Evolutionary conservation across 1,284 basidiomycete genomes (phyloP), one percentile per base, ranked within the genome.

Genomic region (Puccinia horiana): DNA sequence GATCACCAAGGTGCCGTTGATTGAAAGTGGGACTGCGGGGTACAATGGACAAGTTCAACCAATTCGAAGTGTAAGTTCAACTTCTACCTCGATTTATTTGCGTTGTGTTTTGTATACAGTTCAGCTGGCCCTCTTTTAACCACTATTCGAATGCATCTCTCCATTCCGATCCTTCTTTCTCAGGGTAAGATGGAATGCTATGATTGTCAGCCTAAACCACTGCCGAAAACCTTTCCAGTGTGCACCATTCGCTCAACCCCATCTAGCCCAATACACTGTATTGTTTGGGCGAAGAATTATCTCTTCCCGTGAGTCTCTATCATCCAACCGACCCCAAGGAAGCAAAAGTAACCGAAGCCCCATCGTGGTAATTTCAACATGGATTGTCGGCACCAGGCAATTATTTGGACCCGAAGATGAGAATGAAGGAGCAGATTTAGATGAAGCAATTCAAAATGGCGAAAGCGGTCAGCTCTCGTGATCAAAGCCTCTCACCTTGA

Each of bases 271-370:
- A 97, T 99, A 73, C 97, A 99, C 86, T 99, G 96, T 86, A 98
- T 99, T 81, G 96, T 98, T 0, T 99, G 97, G 97, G 95, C 94
- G 44, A 99, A 99, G 87, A 96, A 92, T 84, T 99, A 98, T 88
- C 91, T 99, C n/a, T 91, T 99, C 84, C 92, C 92, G 95, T 95
- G 85, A 86, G 92, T 88, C n/a, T 26, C 16, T 58, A 20, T 0
- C 44, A n/a, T 35, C 82, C 44, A 44, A 44, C 52, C 3, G 40
- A 44, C 65, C 29, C 8, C 40, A 26, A 35, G 52, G 20, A 12
- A 26, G 54, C 8, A 65, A 52, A 20, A 63, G 20, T 23, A 26
- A 61, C 29, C 63, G 3, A 40, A n/a, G 26, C 75, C 75, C 12
- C 44, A 70, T 58, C 80, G 67, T 80, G 83, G 26, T 56, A 3